Evolutionary conservation across 768 basidiomycete genomes (phyloP), one percentile per base, ranked within the genome.

Genomic region (Glaciozyma martinii): DNA sequence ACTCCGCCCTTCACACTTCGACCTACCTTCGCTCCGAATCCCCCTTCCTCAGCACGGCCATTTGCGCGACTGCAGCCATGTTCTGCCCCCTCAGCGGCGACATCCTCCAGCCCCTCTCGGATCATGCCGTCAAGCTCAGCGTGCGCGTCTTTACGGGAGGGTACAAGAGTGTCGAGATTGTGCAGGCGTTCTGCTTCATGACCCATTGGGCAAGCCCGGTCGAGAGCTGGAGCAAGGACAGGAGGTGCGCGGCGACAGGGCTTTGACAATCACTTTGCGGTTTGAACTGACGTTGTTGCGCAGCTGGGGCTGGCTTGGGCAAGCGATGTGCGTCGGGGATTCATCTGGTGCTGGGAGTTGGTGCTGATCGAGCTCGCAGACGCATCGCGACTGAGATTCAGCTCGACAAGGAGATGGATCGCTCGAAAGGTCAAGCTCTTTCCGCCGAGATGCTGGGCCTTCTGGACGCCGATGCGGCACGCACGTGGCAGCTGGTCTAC

Each of bases 171-270:
- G 44, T 69, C 18, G 68, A 69, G 52, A 65, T 65, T 29, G 61
- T 65, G 8, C 68, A 69, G 59, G 68, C 64, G 18, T 69, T 60
- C 59, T 49, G 65, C 47, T 15, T 69, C 9, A 64, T 68, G 54
- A 58, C 62, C 46, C 60, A 68, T 47, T 68, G 67, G 67, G 57
- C 63, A 16, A 56, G 63, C 16, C 59, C 65, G 25, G 67, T 59
- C 54, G 53, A 65, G 44, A 61, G 61, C 21, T 69, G 64, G 64
- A 60, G 60, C 27, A 63, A 65, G 52, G 63, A 68, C 52, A 29
- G 52, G 30, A 15, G 16, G 16, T 53, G 16, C 44, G n/a, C 6
- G 4, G n/a, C 6, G 44, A 15, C 44, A 15, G 16, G 44, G 16
- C n/a, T 46, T 19, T 6, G 4, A 7, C 6, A 6, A 6, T 18